phyloP scores from a whole-genome alignment of 345 rosid genomes.

The Salix dunnii region DNA sequence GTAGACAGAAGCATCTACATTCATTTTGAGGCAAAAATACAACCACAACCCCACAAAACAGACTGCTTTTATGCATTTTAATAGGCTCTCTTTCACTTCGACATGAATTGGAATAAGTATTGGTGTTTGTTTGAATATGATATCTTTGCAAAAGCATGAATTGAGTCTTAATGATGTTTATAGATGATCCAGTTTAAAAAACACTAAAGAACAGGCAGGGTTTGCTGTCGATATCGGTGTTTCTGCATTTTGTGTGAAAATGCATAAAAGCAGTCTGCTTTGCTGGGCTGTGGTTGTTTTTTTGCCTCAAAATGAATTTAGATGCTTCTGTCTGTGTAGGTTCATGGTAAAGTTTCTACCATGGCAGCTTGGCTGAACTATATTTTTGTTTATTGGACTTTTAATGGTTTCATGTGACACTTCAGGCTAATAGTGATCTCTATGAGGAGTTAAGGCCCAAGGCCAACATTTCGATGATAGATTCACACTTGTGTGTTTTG shows the following conservation, averaged over 20 bases:
- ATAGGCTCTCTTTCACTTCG: not conserved
- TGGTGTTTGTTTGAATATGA: not conserved
- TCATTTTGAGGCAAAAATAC: too few species aligned
- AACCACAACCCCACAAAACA: too few species aligned
- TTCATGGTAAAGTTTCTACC: too few species aligned
- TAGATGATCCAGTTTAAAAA: not conserved
- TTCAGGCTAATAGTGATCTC: too few species aligned
- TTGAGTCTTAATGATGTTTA: not conserved
- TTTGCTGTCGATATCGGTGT: not conserved
- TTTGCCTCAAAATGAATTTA: too few species aligned
- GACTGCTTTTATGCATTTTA: too few species aligned
- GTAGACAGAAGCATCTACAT: too few species aligned
- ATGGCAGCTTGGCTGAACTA: too few species aligned
- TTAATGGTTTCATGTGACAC: not conserved
- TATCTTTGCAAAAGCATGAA: not conserved
- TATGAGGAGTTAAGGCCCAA: too few species aligned
- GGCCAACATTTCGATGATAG: not conserved
- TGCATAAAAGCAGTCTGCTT: not conserved
- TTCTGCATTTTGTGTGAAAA: not conserved
- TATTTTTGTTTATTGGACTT: not conserved
- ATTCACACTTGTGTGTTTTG: not conserved
- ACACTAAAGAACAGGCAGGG: not conserved
- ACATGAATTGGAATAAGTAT: not conserved
- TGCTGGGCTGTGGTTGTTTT: not conserved
- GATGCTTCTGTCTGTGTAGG: too few species aligned